Percentiles rank a stretch among this genome's conserved stretches.
Evolutionary conservation across 1,139 yeast species (phyloP).

Genomic region (Protomyces lactucae-debilis): DNA sequence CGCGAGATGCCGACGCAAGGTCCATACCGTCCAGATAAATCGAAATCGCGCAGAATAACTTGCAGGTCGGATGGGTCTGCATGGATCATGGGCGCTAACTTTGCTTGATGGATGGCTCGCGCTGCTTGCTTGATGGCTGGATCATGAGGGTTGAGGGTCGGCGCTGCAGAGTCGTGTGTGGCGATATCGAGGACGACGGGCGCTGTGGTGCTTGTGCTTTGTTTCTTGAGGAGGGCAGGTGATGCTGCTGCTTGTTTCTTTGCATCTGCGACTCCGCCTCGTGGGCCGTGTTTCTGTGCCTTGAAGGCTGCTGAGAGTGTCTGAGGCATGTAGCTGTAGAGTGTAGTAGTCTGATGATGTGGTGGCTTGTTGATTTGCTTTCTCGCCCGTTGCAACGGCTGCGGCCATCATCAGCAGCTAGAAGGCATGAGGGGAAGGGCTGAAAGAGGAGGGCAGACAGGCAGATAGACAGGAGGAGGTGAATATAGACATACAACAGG

Average conservation of each 20-base stretch:
- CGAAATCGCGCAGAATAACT: conserved; percentile 40
- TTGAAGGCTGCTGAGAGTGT: background rate
- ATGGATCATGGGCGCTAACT: conserved; percentile 9
- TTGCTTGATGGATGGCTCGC: background rate
- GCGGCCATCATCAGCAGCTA: no score
- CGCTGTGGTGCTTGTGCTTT: background rate
- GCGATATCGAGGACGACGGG: background rate
- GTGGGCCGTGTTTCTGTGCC: background rate
- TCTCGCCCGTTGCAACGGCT: no score
- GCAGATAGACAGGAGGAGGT: no score
- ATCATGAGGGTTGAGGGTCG: conserved; percentile 4
- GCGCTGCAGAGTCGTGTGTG: background rate
- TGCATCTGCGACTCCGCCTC: no score
- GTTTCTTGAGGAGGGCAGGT: background rate
- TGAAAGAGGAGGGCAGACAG: no score
- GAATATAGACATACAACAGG: no score
- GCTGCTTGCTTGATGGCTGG: background rate
- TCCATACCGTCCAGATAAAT: conserved; percentile 40
- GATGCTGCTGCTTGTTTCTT: background rate
- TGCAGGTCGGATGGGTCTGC: conserved; percentile 35
- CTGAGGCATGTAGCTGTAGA: background rate
- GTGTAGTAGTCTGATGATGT: no score
- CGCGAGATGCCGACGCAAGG: conserved; percentile 43
- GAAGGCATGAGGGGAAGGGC: no score
- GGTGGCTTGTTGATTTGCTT: no score